Base-by-base conservation (phyloP, 208 protist species). In the Crithidia acanthocephali region DNA sequence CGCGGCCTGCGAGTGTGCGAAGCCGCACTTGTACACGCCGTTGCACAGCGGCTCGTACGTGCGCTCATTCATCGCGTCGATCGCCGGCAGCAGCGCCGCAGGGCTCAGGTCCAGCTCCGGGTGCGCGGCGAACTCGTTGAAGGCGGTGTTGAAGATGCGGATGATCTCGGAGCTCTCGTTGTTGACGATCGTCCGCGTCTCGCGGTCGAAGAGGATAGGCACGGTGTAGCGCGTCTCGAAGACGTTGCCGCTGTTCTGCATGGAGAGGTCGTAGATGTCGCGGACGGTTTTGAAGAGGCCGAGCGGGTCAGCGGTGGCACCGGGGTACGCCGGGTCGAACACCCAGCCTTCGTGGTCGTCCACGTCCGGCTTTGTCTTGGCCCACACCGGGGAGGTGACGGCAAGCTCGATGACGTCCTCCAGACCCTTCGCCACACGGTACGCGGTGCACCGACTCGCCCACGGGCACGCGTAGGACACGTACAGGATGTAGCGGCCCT, bases 121-220 rank as follows among this genome's bases (percentile, higher is more conserved):
- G 55, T 89, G 74, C 66, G 80, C 72, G 1, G 75, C 68, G 23
- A 88, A 72, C 10, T 77, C 68, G 56, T 92, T 88, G 65, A 95
- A 96, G 35, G 76, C 81, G 44, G 25, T 62, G 80, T 97, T 95
- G 60, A 98, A 78, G 75, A 95, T 92, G 71, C 84, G 79, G 60
- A 95, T 90, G 81, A 97, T 96, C 48, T 97, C 93, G 15, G 78
- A 84, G 48, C 81, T 92, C 68, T 97, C 94, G 80, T 98, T 98
- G 81, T 94, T 97, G 44, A 98, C 95, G 72, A 98, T 97, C 6
- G 66, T 88, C 16, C 68, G 68, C 18, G 68, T 86, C 68, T 95
- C 69, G 35, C 81, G 90, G 78, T 98, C 96, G 51, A 83, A 98
- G n/a, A 98, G 81, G n/a, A 98, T 63, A 13, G 94, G 94, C 13